These are phyloP conservation scores for Sarocladium strictum DNA, from an alignment of 2,329 filamentous ascomycete species.

Conservation along the genomic window DNA sequence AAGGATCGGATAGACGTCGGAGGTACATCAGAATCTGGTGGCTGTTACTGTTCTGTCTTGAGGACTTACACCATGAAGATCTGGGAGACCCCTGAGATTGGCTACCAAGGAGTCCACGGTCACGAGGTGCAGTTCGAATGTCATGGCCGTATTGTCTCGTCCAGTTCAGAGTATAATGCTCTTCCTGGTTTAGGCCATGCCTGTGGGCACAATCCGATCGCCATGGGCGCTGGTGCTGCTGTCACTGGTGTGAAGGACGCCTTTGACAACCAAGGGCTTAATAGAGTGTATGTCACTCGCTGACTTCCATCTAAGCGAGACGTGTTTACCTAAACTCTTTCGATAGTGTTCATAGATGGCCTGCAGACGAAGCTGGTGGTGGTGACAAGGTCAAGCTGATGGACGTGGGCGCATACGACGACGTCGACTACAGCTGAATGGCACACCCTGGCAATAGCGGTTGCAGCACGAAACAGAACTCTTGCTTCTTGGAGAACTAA, in stretches of 20 bases:
- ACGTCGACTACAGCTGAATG: slow-evolving; percentile 25
- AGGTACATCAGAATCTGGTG: no score
- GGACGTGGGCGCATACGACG: slow-evolving; percentile 36
- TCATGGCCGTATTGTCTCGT: slow-evolving; percentile 32
- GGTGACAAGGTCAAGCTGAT: slow-evolving; percentile 44
- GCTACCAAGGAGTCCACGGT: slow-evolving; percentile 36
- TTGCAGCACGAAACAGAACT: slow-evolving; percentile 10
- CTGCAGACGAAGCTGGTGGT: slow-evolving; percentile 47
- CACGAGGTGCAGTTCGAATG: slow-evolving; percentile 30
- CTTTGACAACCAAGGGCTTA: slow-evolving; percentile 5
- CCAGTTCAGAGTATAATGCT: slow-evolving; percentile 36
- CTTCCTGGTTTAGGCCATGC: slow-evolving; percentile 45
- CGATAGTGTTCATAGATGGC: slow-evolving; percentile 39
- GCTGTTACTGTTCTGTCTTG: no score
- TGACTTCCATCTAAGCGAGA: no score
- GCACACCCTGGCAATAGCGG: slow-evolving; percentile 20
- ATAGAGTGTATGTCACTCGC: slow-evolving; percentile 3
- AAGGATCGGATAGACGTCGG: no score
- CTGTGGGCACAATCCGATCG: slow-evolving; percentile 51
- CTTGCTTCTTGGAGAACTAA: slow-evolving; percentile 11
- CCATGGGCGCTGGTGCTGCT: slow-evolving; percentile 39
- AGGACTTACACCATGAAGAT: no score
- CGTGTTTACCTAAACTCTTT: slow-evolving; percentile 1
- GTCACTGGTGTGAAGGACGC: slow-evolving; percentile 20
- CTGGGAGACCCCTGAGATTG: slow-evolving; percentile 37